phyloP scores from a whole-genome alignment of 208 protist species.

The Phytomonas sp. region DNA sequence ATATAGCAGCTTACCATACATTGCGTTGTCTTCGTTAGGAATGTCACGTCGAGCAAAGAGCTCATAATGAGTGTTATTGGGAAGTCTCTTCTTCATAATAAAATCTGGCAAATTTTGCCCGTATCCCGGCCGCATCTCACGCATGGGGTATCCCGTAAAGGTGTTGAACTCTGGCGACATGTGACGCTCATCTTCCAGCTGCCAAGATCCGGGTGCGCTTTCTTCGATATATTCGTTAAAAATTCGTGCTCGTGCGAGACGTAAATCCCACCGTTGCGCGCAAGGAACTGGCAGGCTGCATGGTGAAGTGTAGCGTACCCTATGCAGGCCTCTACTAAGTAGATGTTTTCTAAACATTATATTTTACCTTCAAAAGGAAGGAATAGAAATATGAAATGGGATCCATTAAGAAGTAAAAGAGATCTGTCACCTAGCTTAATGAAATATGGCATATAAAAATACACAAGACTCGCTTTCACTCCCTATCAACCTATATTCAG shows the following conservation, averaged over 20 bases:
- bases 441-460: background rate
- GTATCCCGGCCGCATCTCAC: constrained; percentile 81
- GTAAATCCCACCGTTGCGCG: constrained; percentile 84
- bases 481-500: background rate
- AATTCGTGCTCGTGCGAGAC: constrained; percentile 72
- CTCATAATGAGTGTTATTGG: constrained; percentile 89
- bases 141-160: constrained; percentile 84
- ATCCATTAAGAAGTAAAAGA: background rate
- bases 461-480: background rate
- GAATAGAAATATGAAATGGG: constrained; percentile 1
- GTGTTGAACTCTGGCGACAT: constrained; percentile 86
- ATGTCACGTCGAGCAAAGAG: constrained; percentile 83
- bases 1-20: constrained; percentile 86
- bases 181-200: constrained; percentile 86
- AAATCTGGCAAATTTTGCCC: constrained; percentile 79
- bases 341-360: constrained; percentile 4
- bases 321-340: constrained; percentile 43
- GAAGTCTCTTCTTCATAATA: constrained; percentile 83
- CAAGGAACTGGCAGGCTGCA: constrained; percentile 66
- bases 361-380: background rate
- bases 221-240: constrained; percentile 90
- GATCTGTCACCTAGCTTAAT: background rate
- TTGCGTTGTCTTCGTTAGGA: constrained; percentile 84
- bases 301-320: constrained; percentile 62
- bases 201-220: constrained; percentile 78